Evolutionary conservation across 2,329 filamentous ascomycete species (phyloP), one percentile per base, ranked within the genome.

Genomic region (Paradendryphiella salina): DNA sequence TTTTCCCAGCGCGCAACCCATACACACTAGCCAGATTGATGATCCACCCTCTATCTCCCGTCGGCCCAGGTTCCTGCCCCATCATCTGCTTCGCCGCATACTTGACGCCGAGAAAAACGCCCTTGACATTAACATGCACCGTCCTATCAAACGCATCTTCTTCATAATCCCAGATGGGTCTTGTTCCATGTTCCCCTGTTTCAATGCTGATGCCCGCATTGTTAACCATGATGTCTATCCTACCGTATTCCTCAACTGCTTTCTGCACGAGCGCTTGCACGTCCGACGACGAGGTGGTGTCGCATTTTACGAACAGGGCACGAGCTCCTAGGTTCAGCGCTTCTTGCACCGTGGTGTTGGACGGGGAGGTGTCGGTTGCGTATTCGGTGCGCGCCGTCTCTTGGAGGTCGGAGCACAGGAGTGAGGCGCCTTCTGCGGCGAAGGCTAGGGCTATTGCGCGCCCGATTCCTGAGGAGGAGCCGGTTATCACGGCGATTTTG

Each of bases 1-100:
- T 44, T 3, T 50, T 31, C 56, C 63, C 1, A 56, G 50, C 76
- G 5, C 79, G 69, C 14, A 82, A 41, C 9, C 79, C 80, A 37
- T 75, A 75, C 57, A 83, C 77, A 46, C 75, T 79, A 0, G 80
- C 72, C 1, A 82, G 67, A 59, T 85, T 85, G 52, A 84, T 73
- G 57, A 85, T 84, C 59, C 73, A 72, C 3, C 81, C 82, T 26
- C 80, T 67, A 46, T 72, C 67, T 10, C 66, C 65, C 21, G 35
- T 59, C 15, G 56, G 18, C 3, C 70, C 64, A 0, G 70, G 72
- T 0, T 75, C 67, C 53, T 84, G 82, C 5, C 69, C 66, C 9
- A 81, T 65, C 78, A 84, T 82, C 53, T 82, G 80, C 0, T 52
- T 47, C 1, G 72, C 65, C 1, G 76, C 76, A 53, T 77, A 79